Percentiles rank a stretch among this genome's conserved stretches.
phyloP scores from a whole-genome alignment of 2,329 filamentous ascomycete species.

The Sporothrix dimorphospora region DNA sequence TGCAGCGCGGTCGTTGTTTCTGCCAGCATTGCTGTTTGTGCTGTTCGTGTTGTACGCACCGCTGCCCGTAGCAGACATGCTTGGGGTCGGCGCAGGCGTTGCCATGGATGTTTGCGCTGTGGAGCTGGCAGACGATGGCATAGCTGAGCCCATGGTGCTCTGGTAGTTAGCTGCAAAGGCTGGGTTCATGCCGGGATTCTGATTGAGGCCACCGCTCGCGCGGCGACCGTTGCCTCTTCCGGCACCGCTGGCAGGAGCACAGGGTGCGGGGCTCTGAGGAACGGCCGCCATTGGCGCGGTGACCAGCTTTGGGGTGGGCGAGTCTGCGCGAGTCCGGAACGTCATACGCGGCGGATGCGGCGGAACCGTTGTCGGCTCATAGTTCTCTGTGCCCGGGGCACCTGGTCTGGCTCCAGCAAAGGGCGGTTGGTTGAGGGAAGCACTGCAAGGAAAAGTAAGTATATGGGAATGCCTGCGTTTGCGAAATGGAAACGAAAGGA shows the following conservation, averaged over 20 bases:
- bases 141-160: background rate
- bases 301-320: conserved; percentile 21
- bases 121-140: background rate
- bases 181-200: conserved; percentile 2
- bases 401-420: conserved; percentile 32
- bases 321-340: conserved; percentile 7
- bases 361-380: conserved; percentile 25
- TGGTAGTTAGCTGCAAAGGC: conserved; percentile 13
- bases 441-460: conserved; percentile 21
- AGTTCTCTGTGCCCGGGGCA: conserved; percentile 27
- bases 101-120: background rate
- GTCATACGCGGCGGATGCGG: conserved; percentile 21
- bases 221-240: background rate
- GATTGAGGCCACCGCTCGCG: background rate
- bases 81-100: background rate
- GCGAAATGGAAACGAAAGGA: background rate
- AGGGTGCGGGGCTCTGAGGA: background rate
- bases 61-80: background rate
- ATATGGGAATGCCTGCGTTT: background rate
- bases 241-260: background rate
- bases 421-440: conserved; percentile 32
- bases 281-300: background rate
- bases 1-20: background rate
- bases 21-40: background rate
- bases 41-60: background rate